These are phyloP conservation scores for Brassica cretica DNA, from an alignment of 345 rosid genomes.

Conservation along the genomic window DNA sequence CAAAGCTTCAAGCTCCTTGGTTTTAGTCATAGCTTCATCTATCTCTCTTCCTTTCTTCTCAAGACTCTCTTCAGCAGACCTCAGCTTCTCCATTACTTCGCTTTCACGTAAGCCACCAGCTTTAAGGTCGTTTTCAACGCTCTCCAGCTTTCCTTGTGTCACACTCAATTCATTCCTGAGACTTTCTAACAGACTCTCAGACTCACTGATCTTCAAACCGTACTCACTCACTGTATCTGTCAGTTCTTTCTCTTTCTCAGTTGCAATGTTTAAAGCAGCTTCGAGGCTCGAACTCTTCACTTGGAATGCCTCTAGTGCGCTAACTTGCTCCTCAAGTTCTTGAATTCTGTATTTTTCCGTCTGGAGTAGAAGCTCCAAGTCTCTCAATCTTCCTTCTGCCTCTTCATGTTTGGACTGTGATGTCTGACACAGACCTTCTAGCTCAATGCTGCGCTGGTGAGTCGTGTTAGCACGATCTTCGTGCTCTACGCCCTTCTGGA, in stretches of 20 bases:
- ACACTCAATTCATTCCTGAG: neutral
- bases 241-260: slow-evolving; percentile 57
- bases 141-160: neutral
- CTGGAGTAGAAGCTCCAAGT: slow-evolving; percentile 86
- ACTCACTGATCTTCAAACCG: neutral
- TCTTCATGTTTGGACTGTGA: slow-evolving; percentile 74
- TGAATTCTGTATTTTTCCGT: slow-evolving; percentile 85
- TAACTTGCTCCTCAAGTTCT: slow-evolving; percentile 85
- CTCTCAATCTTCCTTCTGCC: slow-evolving; percentile 65
- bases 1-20: slow-evolving; percentile 61
- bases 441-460: slow-evolving; percentile 70
- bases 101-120: neutral
- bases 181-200: neutral
- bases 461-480: slow-evolving; percentile 61
- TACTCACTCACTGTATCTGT: slow-evolving; percentile 25
- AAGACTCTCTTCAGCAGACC: slow-evolving; percentile 69
- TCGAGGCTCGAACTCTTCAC: slow-evolving; percentile 71
- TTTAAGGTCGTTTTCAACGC: neutral
- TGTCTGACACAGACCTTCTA: slow-evolving; percentile 62
- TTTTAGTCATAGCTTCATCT: slow-evolving; percentile 56
- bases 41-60: slow-evolving; percentile 55
- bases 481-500: slow-evolving; percentile 61
- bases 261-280: slow-evolving; percentile 58
- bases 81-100: slow-evolving; percentile 56
- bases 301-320: slow-evolving; percentile 63